phyloP scores from a whole-genome alignment of 129 eudicot species.

The Escallonia rubra region DNA sequence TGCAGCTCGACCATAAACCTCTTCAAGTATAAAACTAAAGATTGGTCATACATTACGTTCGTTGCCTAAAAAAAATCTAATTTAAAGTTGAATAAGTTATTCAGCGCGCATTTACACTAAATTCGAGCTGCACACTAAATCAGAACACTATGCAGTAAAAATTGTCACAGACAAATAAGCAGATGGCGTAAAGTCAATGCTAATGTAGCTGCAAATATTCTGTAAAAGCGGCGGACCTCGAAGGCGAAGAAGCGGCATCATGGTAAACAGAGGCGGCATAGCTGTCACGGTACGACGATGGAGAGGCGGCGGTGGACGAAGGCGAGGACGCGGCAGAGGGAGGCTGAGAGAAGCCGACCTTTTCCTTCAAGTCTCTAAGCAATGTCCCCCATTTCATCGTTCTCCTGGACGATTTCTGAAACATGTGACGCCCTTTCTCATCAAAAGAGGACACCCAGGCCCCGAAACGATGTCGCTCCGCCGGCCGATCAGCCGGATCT shows the following conservation, averaged over 20 bases:
- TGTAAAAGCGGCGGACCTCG: constrained; percentile 23
- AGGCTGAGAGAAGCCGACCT: constrained; percentile 73
- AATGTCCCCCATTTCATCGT: constrained; percentile 99
- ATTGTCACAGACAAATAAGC: no score
- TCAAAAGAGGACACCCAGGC: constrained; percentile 9
- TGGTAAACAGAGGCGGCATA: constrained; percentile 32
- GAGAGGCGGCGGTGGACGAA: constrained; percentile 30
- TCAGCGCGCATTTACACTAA: background rate
- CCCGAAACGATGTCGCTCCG: constrained; percentile 1
- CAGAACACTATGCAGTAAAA: no score
- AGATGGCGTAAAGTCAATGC: background rate
- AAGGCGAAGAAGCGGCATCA: constrained; percentile 25
- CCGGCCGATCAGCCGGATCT: constrained; percentile 19
- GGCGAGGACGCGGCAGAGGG: constrained; percentile 22
- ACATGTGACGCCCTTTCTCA: constrained; percentile 31
- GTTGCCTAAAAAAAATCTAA: no score
- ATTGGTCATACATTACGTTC: no score
- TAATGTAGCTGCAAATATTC: background rate
- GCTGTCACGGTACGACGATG: constrained; percentile 28
- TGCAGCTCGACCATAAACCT: constrained; percentile 6
- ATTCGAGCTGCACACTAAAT: background rate
- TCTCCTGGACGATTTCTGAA: constrained; percentile 19
- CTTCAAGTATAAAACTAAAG: background rate
- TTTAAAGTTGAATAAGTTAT: no score
- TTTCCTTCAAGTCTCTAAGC: constrained; percentile 89